Conservation (phyloP, 306 rosid species). For the Fagus crenata region DNA sequence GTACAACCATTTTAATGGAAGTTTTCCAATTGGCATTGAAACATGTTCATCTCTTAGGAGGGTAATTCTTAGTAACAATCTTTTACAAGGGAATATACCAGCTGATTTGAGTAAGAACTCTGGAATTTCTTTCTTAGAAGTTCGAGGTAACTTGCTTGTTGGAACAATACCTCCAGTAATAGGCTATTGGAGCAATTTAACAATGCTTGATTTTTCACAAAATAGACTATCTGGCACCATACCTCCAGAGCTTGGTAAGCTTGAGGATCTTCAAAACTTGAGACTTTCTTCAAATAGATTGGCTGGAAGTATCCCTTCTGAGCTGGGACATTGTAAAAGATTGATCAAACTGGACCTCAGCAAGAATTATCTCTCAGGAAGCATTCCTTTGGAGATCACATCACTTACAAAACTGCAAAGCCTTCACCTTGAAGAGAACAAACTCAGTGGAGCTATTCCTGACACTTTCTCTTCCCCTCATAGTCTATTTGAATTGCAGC, state of each 20-base stretch:
- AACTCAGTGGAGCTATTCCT: conserved; percentile 17
- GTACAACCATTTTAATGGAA: conserved; percentile 19
- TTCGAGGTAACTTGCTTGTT: conserved; percentile 25
- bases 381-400: conserved; percentile 21
- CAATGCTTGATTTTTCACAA: conserved; percentile 24
- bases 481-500: conserved; percentile 21
- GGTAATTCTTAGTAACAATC: conserved; percentile 22
- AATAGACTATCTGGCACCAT: conserved; percentile 16
- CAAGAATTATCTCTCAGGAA: conserved; percentile 23
- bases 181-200: conserved; percentile 25
- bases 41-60: conserved; percentile 24
- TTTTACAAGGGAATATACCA: conserved; percentile 19
- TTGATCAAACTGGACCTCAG: conserved; percentile 19
- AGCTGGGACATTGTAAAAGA: conserved; percentile 6
- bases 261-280: conserved; percentile 9
- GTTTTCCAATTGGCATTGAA: conserved; percentile 15
- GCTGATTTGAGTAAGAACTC: conserved; percentile 15
- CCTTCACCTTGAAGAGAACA: conserved; percentile 26
- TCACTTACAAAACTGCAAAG: conserved; percentile 20
- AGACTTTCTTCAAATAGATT: conserved; percentile 11
- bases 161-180: conserved; percentile 21
- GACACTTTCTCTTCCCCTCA: conserved; percentile 17
- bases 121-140: conserved; percentile 25
- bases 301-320: conserved; percentile 22
- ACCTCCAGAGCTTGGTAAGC: conserved; percentile 14